Evolutionary conservation across 2,329 filamentous ascomycete genomes (phyloP).

Genomic region (Ophiostoma sp.): DNA sequence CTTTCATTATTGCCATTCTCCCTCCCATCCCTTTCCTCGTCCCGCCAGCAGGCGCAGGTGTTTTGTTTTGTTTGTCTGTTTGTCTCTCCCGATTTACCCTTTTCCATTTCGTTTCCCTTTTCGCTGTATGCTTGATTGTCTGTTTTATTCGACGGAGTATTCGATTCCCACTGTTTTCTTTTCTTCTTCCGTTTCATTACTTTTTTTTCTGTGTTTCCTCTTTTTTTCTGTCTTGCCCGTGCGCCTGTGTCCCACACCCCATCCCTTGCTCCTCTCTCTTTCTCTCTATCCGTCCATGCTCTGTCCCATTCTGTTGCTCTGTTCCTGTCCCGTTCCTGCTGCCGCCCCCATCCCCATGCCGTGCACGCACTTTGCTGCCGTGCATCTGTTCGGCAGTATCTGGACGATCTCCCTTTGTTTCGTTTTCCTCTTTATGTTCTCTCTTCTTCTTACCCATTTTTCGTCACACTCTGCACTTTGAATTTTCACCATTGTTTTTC

Average conservation of each 20-base stretch:
- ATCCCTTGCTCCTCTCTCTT: conserved; percentile 16
- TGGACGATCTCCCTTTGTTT: conserved; percentile 24
- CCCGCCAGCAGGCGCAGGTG: neutral
- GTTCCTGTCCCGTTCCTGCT: conserved; percentile 18
- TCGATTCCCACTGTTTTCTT: neutral
- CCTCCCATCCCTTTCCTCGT: neutral
- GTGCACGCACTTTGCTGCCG: conserved; percentile 26
- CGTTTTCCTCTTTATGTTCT: conserved; percentile 16
- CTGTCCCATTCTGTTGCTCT: neutral
- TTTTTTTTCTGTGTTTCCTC: conserved; percentile 14
- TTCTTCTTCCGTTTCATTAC: neutral
- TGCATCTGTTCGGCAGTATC: conserved; percentile 22
- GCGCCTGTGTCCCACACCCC: conserved; percentile 13
- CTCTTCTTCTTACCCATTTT: conserved; percentile 20
- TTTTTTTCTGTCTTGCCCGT: conserved; percentile 19
- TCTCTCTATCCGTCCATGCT: neutral
- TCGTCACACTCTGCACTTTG: neutral
- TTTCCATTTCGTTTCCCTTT: neutral
- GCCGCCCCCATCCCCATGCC: conserved; percentile 23
- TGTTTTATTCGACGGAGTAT: neutral
- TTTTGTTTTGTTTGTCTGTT: conserved; percentile 10
- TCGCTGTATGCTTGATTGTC: neutral
- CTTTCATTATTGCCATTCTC: neutral
- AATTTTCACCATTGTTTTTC: neutral
- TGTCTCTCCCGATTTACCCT: neutral